Base-by-base conservation (phyloP, 2,329 filamentous ascomycete species). In the Talaromyces sp. region DNA sequence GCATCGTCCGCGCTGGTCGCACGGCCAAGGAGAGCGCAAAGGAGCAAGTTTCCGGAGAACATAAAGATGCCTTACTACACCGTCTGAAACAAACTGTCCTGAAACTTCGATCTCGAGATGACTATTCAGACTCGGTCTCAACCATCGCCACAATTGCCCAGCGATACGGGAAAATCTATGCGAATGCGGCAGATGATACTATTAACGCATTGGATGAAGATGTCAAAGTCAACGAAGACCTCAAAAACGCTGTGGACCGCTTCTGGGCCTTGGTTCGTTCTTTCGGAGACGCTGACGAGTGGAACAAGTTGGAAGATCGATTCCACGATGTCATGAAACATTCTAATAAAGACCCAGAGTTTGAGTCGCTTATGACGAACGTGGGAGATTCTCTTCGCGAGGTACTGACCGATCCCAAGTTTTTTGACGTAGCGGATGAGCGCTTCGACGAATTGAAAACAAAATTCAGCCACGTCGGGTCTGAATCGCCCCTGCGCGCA, bases 111-210 rank as follows among this genome's bases (percentile, higher is more conserved):
- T 83, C 90, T 68, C 86, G 89, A 56, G 85, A 83, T 8, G 91
- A 96, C 71, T 98, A 98, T 72, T 86, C 89, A 0, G 87, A 93
- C 54, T 96, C 93, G 0, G 91, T 96, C 0, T 91, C 90, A 0
- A 91, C 87, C 0, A 75, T 98, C 32, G 85, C 89, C 0, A 76
- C 87, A 8, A 80, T 98, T 6, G 81, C 97, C 60, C 86, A 91
- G 69, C 85, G 88, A 49, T 96, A 96, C 73, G 88, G 90, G 10
- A 79, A 86, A 63, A 81, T 87, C 10, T 97, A 97, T 71, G 90
- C 91, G 0, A 85, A 86, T 38, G 88, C 87, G 0, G 83, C 87
- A 0, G 84, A 88, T 58, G 84, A 91, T 54, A 83, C 90, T 0
- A 80, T 87, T 2, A 81, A 85, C 26, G 84, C 85, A 1, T 84